Evolutionary conservation across 1,139 yeast species (phyloP).

Genomic region (Kodamaea fungicola): DNA sequence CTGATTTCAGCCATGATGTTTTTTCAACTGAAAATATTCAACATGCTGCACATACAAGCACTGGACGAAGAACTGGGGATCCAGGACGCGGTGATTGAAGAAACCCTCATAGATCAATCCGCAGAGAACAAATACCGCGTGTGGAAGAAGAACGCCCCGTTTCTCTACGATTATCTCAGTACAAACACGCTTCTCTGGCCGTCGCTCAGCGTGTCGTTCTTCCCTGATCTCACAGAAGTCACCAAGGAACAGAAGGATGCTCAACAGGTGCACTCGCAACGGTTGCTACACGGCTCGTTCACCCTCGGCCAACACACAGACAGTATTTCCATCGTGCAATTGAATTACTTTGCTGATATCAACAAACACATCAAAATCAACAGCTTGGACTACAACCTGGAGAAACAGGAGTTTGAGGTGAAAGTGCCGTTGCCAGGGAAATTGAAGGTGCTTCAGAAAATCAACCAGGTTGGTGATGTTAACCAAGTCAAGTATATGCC

Average conservation of each 20-base stretch:
- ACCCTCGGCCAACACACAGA: slow-evolving; percentile 44
- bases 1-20: slow-evolving; percentile 15
- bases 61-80: neutral
- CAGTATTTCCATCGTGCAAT: slow-evolving; percentile 35
- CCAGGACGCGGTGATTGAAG: slow-evolving; percentile 1
- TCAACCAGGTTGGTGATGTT: slow-evolving; percentile 45
- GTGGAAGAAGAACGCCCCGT: slow-evolving; percentile 58
- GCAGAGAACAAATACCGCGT: slow-evolving; percentile 38
- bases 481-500: slow-evolving; percentile 40
- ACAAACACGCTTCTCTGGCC: slow-evolving; percentile 56
- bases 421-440: slow-evolving; percentile 20
- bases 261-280: slow-evolving; percentile 22
- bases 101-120: slow-evolving; percentile 21
- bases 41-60: neutral
- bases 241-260: neutral
- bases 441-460: slow-evolving; percentile 33
- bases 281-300: slow-evolving; percentile 41
- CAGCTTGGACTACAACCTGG: slow-evolving; percentile 35
- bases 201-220: slow-evolving; percentile 50
- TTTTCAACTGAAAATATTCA: neutral
- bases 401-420: slow-evolving; percentile 41
- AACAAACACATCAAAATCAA: slow-evolving; percentile 29
- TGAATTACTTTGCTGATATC: slow-evolving; percentile 33
- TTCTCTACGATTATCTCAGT: slow-evolving; percentile 46
- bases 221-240: slow-evolving; percentile 39